Evolutionary conservation across 371 early-diverging fungal species (phyloP), one percentile per base, ranked within the genome.

Genomic region (Chytridiales sp.): DNA sequence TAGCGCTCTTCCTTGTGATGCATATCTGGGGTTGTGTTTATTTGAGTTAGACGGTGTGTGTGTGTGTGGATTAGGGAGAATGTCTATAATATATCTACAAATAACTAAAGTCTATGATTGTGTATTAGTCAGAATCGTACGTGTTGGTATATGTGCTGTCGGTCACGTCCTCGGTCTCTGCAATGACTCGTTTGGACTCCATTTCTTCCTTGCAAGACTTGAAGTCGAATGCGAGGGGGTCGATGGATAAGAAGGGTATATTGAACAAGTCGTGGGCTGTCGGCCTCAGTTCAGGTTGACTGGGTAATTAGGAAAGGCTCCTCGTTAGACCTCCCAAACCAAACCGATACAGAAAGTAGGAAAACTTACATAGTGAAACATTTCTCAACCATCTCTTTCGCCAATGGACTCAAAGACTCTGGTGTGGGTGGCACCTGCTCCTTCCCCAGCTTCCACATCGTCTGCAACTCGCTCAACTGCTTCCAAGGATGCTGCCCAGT

Each of bases 241-340:
- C 53, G 30, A 64, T 65, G 32, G 52, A 53, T 38, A 62, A 49
- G 46, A 64, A 75, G 11, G 72, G 70, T 22, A 32, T 49, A 40
- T 77, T 75, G 4, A 51, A 38, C 3, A 85, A 69, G 39, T 76
- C 69, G 22, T 53, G 59, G 4, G 85, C 85, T 0, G 80, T 80
- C 1, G 83, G 83, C 35, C 85, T 76, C 36, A 64, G 58, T 27
- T 82, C 76, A 0, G 79, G 75, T 39, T 78, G 64, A 26, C 72
- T 73, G 31, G 11, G 39, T 62, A 15, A 44, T 29, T 51, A 40
- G 22, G 27, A 42, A 53, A 19, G 31, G 50, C 59, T n/a, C 39
- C 29, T 32, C 44, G 41, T 30, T 1, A 13, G 4, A 54, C 19
- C 41, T 30, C 11, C 15, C 24, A 47, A 32, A n/a, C 21, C 22